These are phyloP conservation scores for Diplocarpon mali DNA, from an alignment of 2,329 filamentous ascomycete species.

Conservation along the genomic window DNA sequence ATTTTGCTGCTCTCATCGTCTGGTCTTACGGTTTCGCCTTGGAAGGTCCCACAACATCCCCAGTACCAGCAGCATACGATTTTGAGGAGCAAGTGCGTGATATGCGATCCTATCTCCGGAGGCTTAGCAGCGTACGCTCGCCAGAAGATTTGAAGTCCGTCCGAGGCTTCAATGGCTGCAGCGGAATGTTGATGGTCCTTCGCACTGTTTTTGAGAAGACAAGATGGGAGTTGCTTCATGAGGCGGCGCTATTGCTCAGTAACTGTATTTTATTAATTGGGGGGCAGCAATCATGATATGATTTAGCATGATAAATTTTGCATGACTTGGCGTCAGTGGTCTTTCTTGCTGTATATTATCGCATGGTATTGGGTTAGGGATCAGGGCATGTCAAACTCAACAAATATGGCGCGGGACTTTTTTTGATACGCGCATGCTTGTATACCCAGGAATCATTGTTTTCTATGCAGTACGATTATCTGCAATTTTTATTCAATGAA, in stretches of 20 bases:
- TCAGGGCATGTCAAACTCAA: constrained; percentile 7
- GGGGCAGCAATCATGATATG: constrained; percentile 8
- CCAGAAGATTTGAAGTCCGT: constrained; percentile 69
- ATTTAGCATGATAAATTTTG: not conserved
- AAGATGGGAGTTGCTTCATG: constrained; percentile 83
- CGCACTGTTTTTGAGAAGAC: constrained; percentile 72
- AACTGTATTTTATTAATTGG: constrained; percentile 58
- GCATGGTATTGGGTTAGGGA: not conserved
- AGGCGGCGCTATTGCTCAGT: constrained; percentile 67
- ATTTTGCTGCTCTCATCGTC: constrained; percentile 82
- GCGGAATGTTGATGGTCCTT: constrained; percentile 71
- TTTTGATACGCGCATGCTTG: not conserved
- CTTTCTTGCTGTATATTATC: not conserved
- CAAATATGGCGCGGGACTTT: constrained; percentile 6
- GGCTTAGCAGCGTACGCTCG: constrained; percentile 58
- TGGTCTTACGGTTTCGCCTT: constrained; percentile 92
- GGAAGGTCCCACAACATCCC: constrained; percentile 59
- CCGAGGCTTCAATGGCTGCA: constrained; percentile 69
- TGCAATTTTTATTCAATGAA: too few relatives aligned
- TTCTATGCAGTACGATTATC: not conserved
- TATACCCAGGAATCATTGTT: constrained; percentile 11
- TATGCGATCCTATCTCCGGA: constrained; percentile 69
- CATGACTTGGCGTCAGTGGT: not conserved
- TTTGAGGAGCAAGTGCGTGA: constrained; percentile 56
- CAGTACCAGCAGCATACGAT: constrained; percentile 36